A percentile compares a stretch with the other conserved stretches of the same genome.
Evolutionary conservation across 2,329 filamentous ascomycete genomes (phyloP).

Genomic region (Exophiala phaeomuriformis): DNA sequence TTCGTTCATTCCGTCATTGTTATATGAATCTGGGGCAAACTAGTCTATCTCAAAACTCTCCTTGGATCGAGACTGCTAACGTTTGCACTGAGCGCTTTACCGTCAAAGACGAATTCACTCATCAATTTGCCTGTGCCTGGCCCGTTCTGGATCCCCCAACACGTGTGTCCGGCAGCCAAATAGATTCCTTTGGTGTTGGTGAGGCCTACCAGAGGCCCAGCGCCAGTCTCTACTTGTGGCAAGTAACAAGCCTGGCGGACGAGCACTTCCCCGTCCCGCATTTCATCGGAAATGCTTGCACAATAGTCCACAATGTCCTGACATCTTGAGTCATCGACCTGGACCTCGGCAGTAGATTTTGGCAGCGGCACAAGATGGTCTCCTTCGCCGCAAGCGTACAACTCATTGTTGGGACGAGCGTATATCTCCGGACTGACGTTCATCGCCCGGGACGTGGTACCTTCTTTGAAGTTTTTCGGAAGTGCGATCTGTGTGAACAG

Average conservation of each 20-base stretch:
- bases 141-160: slow-evolving; percentile 97
- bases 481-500: slow-evolving; percentile 77
- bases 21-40: neutral
- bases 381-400: slow-evolving; percentile 91
- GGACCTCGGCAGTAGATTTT: slow-evolving; percentile 64
- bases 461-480: slow-evolving; percentile 53
- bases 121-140: slow-evolving; percentile 78
- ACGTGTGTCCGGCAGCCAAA: slow-evolving; percentile 85
- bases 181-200: slow-evolving; percentile 67
- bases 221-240: slow-evolving; percentile 57
- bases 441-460: slow-evolving; percentile 48
- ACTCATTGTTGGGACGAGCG: slow-evolving; percentile 75
- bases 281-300: slow-evolving; percentile 45
- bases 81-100: slow-evolving; percentile 59
- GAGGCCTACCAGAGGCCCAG: slow-evolving; percentile 66
- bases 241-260: slow-evolving; percentile 88
- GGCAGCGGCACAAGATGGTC: slow-evolving; percentile 71
- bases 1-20: neutral
- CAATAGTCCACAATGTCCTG: slow-evolving; percentile 81
- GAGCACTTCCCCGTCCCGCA: slow-evolving; percentile 62
- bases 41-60: slow-evolving; percentile 40
- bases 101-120: slow-evolving; percentile 71
- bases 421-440: slow-evolving; percentile 87
- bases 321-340: slow-evolving; percentile 67
- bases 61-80: slow-evolving; percentile 61